Evolutionary conservation across 306 rosid genomes (phyloP).

Genomic region (Citrullus amarus): DNA sequence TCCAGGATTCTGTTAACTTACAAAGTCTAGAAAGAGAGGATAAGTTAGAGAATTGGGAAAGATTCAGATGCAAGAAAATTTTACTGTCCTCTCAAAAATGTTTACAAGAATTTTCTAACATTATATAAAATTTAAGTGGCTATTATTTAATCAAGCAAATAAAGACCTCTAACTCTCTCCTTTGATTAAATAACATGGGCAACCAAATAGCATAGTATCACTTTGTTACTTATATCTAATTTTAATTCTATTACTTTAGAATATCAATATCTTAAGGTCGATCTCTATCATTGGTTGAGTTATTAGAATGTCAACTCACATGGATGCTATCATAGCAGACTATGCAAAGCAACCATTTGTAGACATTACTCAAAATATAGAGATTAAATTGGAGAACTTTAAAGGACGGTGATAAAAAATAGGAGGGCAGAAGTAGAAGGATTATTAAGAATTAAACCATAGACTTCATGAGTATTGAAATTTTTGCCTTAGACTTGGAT

Average conservation of each 20-base stretch:
- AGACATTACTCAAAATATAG: too few relatives aligned
- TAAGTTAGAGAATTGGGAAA: neutral
- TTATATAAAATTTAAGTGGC: neutral
- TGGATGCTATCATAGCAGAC: too few relatives aligned
- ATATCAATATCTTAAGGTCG: neutral
- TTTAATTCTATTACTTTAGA: neutral
- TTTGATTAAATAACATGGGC: neutral
- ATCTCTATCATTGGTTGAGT: too few relatives aligned
- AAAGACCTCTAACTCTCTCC: neutral
- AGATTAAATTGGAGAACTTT: too few relatives aligned
- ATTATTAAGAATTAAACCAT: too few relatives aligned
- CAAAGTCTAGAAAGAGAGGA: conserved; percentile 51
- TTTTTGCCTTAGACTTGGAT: too few relatives aligned
- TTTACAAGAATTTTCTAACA: neutral
- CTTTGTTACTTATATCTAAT: neutral
- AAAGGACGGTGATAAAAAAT: neutral
- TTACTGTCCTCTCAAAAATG: neutral
- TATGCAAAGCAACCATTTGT: too few relatives aligned
- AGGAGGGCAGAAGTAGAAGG: neutral
- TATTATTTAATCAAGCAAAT: neutral
- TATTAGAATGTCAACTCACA: too few relatives aligned
- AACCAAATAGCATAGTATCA: neutral
- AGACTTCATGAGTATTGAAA: too few relatives aligned
- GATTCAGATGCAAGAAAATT: neutral
- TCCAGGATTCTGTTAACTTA: conserved; percentile 83